Evolutionary conservation across 1,284 basidiomycete genomes (phyloP), one percentile per base, ranked within the genome.

Genomic region (Tilletia walkeri): DNA sequence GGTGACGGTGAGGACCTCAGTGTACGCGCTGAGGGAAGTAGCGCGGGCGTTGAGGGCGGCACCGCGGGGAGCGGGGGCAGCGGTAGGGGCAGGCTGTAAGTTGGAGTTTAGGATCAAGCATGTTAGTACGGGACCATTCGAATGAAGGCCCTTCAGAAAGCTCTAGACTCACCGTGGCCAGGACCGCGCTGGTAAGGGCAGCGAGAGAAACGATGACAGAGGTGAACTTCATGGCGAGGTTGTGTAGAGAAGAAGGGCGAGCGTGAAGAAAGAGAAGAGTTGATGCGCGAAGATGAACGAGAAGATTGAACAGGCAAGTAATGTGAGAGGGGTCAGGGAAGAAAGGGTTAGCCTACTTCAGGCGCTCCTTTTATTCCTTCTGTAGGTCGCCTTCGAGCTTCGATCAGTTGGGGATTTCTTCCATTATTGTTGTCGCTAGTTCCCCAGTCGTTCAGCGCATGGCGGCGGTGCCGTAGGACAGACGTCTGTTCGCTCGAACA

Each of bases 191-290:
- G 34, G 54, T 6, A 24, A 56, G 34, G 54, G 54, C 54, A 24
- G 20, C 54, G 54, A 56, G 54, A 34, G 54, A 20, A 34, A 56
- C 54, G 54, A 56, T 34, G 24, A 24, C 54, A 34, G 54, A 56
- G 12, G 54, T 56, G 54, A 56, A 56, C 54, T 56, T 56, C 54
- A 56, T 56, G 54, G 24, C 50, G 54, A 56, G 54, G 20, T 24
- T n/a, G 4, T 34, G 54, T n/a, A 18, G 48, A n/a, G n/a, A 49
- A 14, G 48, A 12, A 49, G n/a, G n/a, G n/a, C 48, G 48, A 49
- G 48, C 12, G 14, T 49, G 48, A 49, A 49, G n/a, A 49, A 49
- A 49, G 12, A n/a, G 48, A 14, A n/a, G 48, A 53, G 50, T 24
- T 18, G 30, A n/a, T 53, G n/a, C 50, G 7, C 30, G 50, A 18